Conservation (phyloP, 2,329 filamentous ascomycete genomes). For the Epichloe elymi region DNA sequence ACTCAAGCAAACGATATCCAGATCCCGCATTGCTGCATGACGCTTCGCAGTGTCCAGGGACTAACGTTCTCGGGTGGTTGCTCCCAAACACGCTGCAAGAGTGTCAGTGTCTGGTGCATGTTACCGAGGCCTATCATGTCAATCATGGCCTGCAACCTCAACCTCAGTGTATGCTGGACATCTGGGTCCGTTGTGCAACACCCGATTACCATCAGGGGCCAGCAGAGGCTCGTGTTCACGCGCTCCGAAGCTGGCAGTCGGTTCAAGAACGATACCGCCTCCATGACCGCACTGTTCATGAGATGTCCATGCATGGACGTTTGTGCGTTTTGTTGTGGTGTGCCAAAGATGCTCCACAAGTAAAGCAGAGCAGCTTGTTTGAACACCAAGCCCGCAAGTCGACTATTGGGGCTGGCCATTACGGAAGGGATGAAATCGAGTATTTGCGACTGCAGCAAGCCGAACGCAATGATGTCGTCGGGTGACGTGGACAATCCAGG, state of each 20-base stretch:
- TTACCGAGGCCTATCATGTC: conserved; percentile 29
- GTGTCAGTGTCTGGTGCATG: conserved; percentile 27
- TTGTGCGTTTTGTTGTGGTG: conserved; percentile 12
- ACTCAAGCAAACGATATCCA: conserved; percentile 34
- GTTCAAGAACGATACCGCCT: conserved; percentile 18
- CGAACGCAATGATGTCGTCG: conserved; percentile 30
- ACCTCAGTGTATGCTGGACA: conserved; percentile 23
- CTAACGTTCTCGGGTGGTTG: conserved; percentile 16
- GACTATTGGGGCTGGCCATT: conserved; percentile 22
- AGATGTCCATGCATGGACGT: conserved; percentile 12
- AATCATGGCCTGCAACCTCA: conserved; percentile 21
- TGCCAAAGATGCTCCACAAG: conserved; percentile 23
- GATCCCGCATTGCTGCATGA: conserved; percentile 33
- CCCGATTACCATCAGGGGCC: conserved; percentile 25
- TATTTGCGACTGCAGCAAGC: conserved; percentile 28
- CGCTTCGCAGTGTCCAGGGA: conserved; percentile 30
- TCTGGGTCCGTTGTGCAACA: conserved; percentile 21
- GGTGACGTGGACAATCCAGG: conserved; percentile 12
- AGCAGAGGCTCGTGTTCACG: conserved; percentile 28
- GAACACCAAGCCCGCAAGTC: conserved; percentile 28
- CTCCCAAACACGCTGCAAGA: conserved; percentile 30
- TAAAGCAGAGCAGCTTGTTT: conserved; percentile 32
- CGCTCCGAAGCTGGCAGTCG: conserved; percentile 19
- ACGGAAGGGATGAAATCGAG: conserved; percentile 25
- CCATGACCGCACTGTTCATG: conserved; percentile 16